Percentiles rank a stretch among this genome's conserved stretches.
Evolutionary conservation across 2,329 filamentous ascomycete genomes (phyloP).

Genomic region (Clarireedia sp.): DNA sequence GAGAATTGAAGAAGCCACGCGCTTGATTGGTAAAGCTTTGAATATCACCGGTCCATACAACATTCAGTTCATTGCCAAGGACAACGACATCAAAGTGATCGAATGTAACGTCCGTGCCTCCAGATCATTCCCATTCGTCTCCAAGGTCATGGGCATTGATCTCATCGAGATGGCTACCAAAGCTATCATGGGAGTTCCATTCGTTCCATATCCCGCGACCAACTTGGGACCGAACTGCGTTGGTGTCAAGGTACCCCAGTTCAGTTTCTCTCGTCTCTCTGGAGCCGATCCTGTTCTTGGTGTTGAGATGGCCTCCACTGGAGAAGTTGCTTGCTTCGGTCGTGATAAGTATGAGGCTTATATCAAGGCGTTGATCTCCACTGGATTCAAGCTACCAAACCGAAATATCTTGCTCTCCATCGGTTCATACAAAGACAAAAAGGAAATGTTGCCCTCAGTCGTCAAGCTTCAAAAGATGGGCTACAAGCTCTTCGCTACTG

Average conservation of each 20-base stretch:
- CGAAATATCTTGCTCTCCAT: slow-evolving; percentile 97
- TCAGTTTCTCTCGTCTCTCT: slow-evolving; percentile 96
- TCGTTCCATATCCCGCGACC: slow-evolving; percentile 89
- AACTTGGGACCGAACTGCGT: slow-evolving; percentile 79
- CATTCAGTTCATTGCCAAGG: slow-evolving; percentile 96
- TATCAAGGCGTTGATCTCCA: slow-evolving; percentile 95
- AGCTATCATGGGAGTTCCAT: slow-evolving; percentile 71
- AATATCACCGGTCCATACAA: slow-evolving; percentile 98
- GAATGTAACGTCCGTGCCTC: slow-evolving; percentile 97
- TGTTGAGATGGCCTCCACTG: slow-evolving; percentile 94
- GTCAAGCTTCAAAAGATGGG: slow-evolving; percentile 73
- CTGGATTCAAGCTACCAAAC: slow-evolving; percentile 87
- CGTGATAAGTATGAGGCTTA: slow-evolving; percentile 94
- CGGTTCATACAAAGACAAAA: slow-evolving; percentile 93
- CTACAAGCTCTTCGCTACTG: slow-evolving; percentile 92
- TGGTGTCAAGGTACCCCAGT: slow-evolving; percentile 96
- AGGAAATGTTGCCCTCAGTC: slow-evolving; percentile 90
- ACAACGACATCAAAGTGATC: slow-evolving; percentile 81
- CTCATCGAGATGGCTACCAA: slow-evolving; percentile 92
- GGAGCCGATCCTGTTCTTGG: slow-evolving; percentile 96
- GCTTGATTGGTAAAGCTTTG: slow-evolving; percentile 96
- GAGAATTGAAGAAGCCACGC: slow-evolving; percentile 87
- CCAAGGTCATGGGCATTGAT: slow-evolving; percentile 92
- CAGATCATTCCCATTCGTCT: slow-evolving; percentile 95
- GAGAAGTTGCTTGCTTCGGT: slow-evolving; percentile 98